Evolutionary conservation across 345 rosid genomes (phyloP), one percentile per base, ranked within the genome.

Genomic region (Dimocarpus longan): DNA sequence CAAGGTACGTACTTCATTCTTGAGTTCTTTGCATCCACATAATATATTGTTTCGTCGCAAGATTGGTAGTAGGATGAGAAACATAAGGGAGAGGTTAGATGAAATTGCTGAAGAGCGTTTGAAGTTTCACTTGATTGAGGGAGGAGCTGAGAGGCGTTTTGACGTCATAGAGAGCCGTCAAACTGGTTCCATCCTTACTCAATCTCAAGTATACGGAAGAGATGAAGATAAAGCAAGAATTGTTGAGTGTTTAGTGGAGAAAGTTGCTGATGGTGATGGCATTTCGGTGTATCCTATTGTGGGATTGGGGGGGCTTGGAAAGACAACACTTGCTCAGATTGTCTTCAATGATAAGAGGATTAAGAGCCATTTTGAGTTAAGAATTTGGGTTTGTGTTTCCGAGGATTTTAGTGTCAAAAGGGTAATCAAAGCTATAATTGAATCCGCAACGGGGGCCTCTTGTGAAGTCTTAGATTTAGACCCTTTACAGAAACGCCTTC

Each of bases 311-410:
- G 56, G 56, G 16, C 19, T 50, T 2, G 56, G 56, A 4, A 50
- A 50, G 56, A 50, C 56, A 13, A 50, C 54, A 50, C 19, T 50
- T 50, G 19, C 56, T 2, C 56, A 50, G 18, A 50, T 12, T 18
- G 56, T 50, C 56, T 50, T 50, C 56, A 48, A 70, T 70, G 60
- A 70, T 12, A 12, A 70, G 37, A 46, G 60, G 59, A 37, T 70
- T 5, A 22, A 0, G 40, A 11, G 10, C 3, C 57, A 48, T 70
- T 70, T 70, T 70, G 40, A 70, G 3, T 19, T 10, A 5, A 48
- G 59, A 48, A 70, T 70, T 44, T 70, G 74, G 74, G 59, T 70
- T 10, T 70, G 74, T 50, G 60, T 70, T 24, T 70, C 74, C 10
- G 74, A 48, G 37, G 60, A 46, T 12, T 70, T 70, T 7, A 7